Evolutionary conservation across 176 grass and related monocot species (phyloP), one percentile per base, ranked within the genome.

Genomic region (Elaeis guineensis): DNA sequence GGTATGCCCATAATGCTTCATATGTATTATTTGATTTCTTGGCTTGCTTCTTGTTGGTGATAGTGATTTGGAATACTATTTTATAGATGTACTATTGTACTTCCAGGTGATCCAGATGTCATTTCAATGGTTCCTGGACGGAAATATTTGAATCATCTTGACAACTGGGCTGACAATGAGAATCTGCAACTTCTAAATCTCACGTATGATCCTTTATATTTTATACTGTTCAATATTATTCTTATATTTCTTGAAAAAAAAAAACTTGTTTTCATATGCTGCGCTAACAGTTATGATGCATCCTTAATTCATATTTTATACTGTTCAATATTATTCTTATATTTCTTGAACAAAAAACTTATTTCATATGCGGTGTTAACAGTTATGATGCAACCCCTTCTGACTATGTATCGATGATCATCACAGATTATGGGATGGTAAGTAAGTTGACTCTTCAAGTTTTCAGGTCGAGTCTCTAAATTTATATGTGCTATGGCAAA

Each of bases 401-500:
- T 15, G 85, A 95, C 66, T 89, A 85, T 61, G 72, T 95, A 32
- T 95, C 85, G 64, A 70, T 89, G 84, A 72, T 85, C 60, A 81
- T 95, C 69, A 95, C 91, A 29, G 91, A 95, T 81, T 89, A 95
- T 77, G 85, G 89, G 69, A 95, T 95, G 89, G 78, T 85, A 84
- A 71, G 69, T 71, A 64, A 32, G 9, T 44, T 65, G 25, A 21
- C 49, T 69, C 25, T 51, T 54, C 28, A 30, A 30, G 28, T 6
- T 30, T 30, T 30, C 28, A 30, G 5, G 28, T 30, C 6, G 28
- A 30, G 5, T 30, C 5, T 6, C 5, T 6, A 30, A 30, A 30
- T 30, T 30, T 30, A 5, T 30, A 30, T 1, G 28, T 14, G 35
- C 35, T 14, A 44, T 44, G 11, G 35, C 35, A 44, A 12, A 12